Evolutionary conservation across 805 yeast genomes (phyloP), one percentile per base, ranked within the genome.

Genomic region (Jamesozyma piceae): DNA sequence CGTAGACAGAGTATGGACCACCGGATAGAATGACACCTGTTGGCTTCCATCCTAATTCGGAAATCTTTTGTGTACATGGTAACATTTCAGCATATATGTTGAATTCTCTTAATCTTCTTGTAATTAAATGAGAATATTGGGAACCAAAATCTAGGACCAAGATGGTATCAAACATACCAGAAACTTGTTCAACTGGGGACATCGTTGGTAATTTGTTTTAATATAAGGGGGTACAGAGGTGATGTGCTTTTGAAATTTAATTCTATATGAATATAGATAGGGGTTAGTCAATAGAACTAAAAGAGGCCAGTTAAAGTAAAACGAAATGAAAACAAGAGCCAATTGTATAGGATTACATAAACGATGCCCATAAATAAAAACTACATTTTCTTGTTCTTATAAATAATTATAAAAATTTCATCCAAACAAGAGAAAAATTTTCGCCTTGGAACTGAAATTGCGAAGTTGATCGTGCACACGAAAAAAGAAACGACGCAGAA

Each of bases 11-110:
- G 80, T 86, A 92, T 42, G 98, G 98, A 51, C 95, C 92, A 50
- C 98, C 98, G 37, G 97, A 88, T 49, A 92, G 72, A 60, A 92
- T 92, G 46, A 92, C 81, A 70, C 98, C 98, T 65, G 81, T 85
- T 54, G 98, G 98, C 63, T 78, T 89, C 94, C 96, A 92, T 46
- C 80, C 67, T 56, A 92, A 75, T 53, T 90, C 97, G 43, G 82
- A 64, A 62, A 92, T 90, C 73, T 92, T 92, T 70, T 94, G 98
- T 42, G 98, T 92, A 71, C 98, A 92, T 54, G 98, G 98, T 51
- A 92, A 77, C 98, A 92, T 92, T 71, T 92, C 98, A 53, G 98
- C 97, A 67, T 92, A 92, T 53, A 92, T 90, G 66, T 92, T 88
- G 74, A 89, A 85, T 67, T 92, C 98, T 75, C 98, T 86, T 55